These are phyloP conservation scores for Tylopilus intermedius DNA, from an alignment of 768 basidiomycete genomes.

Conservation along the genomic window DNA sequence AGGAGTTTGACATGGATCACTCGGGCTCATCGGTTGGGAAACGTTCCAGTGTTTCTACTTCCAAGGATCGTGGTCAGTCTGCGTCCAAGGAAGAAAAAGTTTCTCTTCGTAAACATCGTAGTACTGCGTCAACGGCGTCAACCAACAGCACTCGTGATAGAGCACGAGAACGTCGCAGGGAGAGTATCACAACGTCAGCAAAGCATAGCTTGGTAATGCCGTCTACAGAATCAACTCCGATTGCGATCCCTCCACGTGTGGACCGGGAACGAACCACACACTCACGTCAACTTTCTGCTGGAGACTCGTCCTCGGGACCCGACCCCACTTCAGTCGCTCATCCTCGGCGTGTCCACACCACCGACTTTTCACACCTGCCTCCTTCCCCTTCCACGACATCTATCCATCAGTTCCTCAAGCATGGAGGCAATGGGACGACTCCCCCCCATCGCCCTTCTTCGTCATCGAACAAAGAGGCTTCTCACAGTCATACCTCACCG, in stretches of 20 bases:
- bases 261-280: constrained; percentile 42
- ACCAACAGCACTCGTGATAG: constrained; percentile 36
- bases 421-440: constrained; percentile 39
- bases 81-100: constrained; percentile 46
- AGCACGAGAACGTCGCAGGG: constrained; percentile 51
- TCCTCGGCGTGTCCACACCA: constrained; percentile 59
- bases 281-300: constrained; percentile 60
- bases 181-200: constrained; percentile 41
- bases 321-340: constrained; percentile 39
- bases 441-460: constrained; percentile 32
- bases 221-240: constrained; percentile 20
- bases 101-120: constrained; percentile 62
- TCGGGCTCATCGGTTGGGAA: constrained; percentile 57
- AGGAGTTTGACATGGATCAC: constrained; percentile 79
- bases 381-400: constrained; percentile 89
- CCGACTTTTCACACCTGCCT: constrained; percentile 85
- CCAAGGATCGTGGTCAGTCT: constrained; percentile 25
- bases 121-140: constrained; percentile 54
- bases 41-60: constrained; percentile 31
- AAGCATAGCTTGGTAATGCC: constrained; percentile 18
- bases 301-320: constrained; percentile 61
- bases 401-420: constrained; percentile 76
- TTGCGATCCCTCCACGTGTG: constrained; percentile 17
- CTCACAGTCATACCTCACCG: constrained; percentile 42
- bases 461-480: constrained; percentile 38